These are phyloP conservation scores for Neonectria hederae DNA, from an alignment of 2,329 filamentous ascomycete species.

Conservation along the genomic window DNA sequence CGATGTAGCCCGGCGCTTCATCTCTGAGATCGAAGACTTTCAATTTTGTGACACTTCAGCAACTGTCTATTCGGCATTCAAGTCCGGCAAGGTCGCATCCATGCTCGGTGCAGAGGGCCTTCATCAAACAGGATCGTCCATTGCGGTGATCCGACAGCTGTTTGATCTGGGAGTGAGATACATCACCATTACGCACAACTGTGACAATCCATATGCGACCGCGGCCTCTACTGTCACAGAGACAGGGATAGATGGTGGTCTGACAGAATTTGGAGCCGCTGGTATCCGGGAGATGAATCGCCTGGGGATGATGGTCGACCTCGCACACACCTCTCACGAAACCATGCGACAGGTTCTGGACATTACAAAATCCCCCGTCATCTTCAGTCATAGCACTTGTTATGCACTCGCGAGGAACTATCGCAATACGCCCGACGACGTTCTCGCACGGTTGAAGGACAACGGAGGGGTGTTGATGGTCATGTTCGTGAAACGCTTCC, in stretches of 20 bases:
- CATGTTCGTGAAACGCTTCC: constrained; percentile 43
- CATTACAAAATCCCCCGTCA: constrained; percentile 29
- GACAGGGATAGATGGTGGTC: constrained; percentile 18
- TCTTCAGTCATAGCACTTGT: constrained; percentile 29
- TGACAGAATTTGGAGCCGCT: constrained; percentile 32
- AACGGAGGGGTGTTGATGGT: constrained; percentile 50
- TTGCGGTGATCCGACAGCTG: constrained; percentile 27
- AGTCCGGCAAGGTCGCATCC: constrained; percentile 13
- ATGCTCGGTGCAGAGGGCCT: constrained; percentile 29
- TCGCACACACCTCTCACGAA: constrained; percentile 29
- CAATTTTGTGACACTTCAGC: constrained; percentile 23
- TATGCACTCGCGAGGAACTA: constrained; percentile 31
- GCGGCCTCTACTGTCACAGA: constrained; percentile 29
- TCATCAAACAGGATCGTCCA: constrained; percentile 23
- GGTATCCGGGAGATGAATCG: constrained; percentile 44
- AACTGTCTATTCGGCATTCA: constrained; percentile 16
- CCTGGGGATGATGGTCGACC: constrained; percentile 40
- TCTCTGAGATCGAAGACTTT: constrained; percentile 19
- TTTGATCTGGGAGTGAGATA: constrained; percentile 47
- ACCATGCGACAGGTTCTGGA: constrained; percentile 29
- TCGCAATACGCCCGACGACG: constrained; percentile 49
- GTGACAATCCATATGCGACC: constrained; percentile 32
- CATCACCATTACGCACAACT: constrained; percentile 38
- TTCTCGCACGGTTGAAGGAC: constrained; percentile 40
- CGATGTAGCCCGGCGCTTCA: constrained; percentile 29